phyloP scores from a whole-genome alignment of 148 eudicot genomes.

The Mesembryanthemum crystallinum region DNA sequence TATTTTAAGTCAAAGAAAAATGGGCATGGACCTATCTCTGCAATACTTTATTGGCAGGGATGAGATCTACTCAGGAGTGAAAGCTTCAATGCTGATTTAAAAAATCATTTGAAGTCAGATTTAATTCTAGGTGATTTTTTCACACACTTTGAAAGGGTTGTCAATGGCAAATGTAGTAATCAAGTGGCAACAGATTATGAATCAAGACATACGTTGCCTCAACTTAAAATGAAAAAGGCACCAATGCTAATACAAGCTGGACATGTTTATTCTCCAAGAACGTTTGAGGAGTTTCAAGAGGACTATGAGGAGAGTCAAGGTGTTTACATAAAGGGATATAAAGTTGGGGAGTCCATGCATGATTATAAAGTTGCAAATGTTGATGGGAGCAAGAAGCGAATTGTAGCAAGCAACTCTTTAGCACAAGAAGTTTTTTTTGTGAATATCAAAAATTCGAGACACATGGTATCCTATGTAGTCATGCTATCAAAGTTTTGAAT shows the following conservation, averaged over 20 bases:
- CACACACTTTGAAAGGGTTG: conserved; percentile 30
- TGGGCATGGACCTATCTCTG: conserved; percentile 32
- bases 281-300: conserved; percentile 31
- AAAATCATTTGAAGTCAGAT: conserved; percentile 25
- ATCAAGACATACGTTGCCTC: conserved; percentile 25
- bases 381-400: conserved; percentile 17
- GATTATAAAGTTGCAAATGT: conserved; percentile 25
- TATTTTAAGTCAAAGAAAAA: conserved; percentile 26
- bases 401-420: conserved; percentile 10
- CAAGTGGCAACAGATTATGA: conserved; percentile 27
- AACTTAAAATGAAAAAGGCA: conserved; percentile 22
- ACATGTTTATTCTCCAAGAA: conserved; percentile 25
- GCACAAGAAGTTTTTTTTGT: conserved; percentile 24
- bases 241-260: conserved; percentile 25
- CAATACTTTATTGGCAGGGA: conserved; percentile 28
- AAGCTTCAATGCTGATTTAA: conserved; percentile 20
- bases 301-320: conserved; percentile 31
- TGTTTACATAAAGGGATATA: conserved; percentile 18
- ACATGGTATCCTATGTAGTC: conserved; percentile 31
- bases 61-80: conserved; percentile 26
- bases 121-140: conserved; percentile 23
- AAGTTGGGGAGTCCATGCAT: not conserved
- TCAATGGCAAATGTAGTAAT: conserved; percentile 28
- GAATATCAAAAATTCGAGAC: conserved; percentile 33
- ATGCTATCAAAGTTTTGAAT: conserved; percentile 38